Conservation (phyloP, 805 yeast genomes). For the Blastobotrys muscicola region DNA sequence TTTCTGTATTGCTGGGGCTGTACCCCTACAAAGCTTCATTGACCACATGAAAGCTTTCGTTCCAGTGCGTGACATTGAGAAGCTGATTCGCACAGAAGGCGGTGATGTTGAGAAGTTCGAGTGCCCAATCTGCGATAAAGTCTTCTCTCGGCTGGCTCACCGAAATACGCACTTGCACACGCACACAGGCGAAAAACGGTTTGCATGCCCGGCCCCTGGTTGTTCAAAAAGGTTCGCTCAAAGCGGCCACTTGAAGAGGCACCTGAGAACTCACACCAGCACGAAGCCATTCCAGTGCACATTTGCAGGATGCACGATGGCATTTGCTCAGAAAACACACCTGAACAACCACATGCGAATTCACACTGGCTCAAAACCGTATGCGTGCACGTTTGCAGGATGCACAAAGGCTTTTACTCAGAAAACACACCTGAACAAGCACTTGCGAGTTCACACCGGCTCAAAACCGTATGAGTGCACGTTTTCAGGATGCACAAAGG, state of each 20-base stretch:
- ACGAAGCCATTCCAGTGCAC: conserved; percentile 44
- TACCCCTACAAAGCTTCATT: too few species aligned
- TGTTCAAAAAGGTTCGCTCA: background rate
- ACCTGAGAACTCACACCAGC: conserved; percentile 66
- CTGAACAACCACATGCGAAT: conserved; percentile 19
- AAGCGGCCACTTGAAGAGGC: background rate
- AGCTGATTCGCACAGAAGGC: too few species aligned
- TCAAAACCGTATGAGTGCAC: too few species aligned
- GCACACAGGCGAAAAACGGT: conserved; percentile 32
- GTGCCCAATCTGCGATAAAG: conserved; percentile 14
- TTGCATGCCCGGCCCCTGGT: background rate
- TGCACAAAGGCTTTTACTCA: conserved; percentile 62
- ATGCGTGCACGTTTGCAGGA: conserved; percentile 40
- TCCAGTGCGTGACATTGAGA: too few species aligned
- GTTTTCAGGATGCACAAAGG: background rate
- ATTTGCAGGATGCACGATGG: conserved; percentile 72
- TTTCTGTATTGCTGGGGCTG: too few species aligned
- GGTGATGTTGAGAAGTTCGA: too few species aligned
- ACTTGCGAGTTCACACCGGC: conserved; percentile 49
- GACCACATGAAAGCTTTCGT: too few species aligned
- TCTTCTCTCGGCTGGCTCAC: conserved; percentile 74
- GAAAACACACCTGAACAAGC: conserved; percentile 76
- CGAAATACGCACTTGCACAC: conserved; percentile 61
- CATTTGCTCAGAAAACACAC: conserved; percentile 73
- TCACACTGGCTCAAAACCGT: conserved; percentile 75